Percentiles rank a stretch among this genome's conserved stretches.
Evolutionary conservation across 2,329 filamentous ascomycete genomes (phyloP).

Genomic region (Botryotinia convoluta): DNA sequence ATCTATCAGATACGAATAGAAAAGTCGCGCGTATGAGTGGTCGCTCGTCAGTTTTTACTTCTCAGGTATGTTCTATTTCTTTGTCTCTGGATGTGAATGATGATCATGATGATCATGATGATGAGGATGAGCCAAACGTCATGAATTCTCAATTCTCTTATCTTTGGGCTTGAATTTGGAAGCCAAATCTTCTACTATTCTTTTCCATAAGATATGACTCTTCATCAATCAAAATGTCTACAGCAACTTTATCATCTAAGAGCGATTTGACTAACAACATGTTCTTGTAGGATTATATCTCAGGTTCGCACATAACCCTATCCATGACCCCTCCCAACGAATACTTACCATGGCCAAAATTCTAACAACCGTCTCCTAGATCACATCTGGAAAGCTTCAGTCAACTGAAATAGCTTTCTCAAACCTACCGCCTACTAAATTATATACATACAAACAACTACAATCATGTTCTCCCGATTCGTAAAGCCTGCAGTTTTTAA

Average conservation of each 20-base stretch:
- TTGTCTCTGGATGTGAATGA: slow-evolving; percentile 22
- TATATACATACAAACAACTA: slow-evolving; percentile 31
- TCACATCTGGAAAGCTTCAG: slow-evolving; percentile 46
- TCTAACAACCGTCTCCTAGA: slow-evolving; percentile 35
- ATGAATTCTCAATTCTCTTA: background rate
- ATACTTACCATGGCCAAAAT: slow-evolving; percentile 29
- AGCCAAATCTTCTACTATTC: background rate
- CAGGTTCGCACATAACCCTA: slow-evolving; percentile 49
- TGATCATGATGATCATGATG: background rate
- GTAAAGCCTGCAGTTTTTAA: slow-evolving; percentile 52
- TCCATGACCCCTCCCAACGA: slow-evolving; percentile 1
- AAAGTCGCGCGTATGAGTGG: slow-evolving; percentile 74
- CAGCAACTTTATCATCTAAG: background rate
- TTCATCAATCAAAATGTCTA: background rate
- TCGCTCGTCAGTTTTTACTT: slow-evolving; percentile 81
- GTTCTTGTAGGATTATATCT: slow-evolving; percentile 65
- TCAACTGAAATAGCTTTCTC: slow-evolving; percentile 39
- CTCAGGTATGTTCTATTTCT: slow-evolving; percentile 59
- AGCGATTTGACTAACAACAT: slow-evolving; percentile 47
- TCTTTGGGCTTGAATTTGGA: background rate
- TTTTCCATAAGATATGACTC: background rate
- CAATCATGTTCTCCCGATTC: slow-evolving; percentile 60
- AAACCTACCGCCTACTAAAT: slow-evolving; percentile 25
- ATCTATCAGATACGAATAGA: slow-evolving; percentile 18
- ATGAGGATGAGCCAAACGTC: background rate